Conservation (phyloP, 495 filamentous ascomycete species). For the Pyrenula aspistea region DNA sequence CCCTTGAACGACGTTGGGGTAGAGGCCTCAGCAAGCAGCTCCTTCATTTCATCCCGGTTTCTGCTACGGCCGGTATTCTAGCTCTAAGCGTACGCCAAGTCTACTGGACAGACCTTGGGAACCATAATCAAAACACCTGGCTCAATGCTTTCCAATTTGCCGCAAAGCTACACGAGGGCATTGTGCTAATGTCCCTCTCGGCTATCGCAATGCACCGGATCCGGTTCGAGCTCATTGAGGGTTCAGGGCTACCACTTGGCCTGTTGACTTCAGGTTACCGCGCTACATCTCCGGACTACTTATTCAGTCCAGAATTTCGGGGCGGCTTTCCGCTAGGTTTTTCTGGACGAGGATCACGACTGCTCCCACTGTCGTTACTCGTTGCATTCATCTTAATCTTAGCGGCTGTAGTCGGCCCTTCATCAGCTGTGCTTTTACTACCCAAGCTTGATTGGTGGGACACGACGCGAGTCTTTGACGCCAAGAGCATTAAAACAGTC, state of each 20-base stretch:
- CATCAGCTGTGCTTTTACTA: background rate
- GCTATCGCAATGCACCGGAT: background rate
- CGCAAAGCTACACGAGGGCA: background rate
- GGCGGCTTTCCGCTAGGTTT: background rate
- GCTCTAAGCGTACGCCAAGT: background rate
- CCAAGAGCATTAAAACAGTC: too few species aligned
- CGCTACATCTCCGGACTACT: background rate
- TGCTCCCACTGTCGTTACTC: background rate
- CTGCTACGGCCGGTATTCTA: background rate
- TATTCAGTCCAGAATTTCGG: background rate
- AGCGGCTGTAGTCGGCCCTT: background rate
- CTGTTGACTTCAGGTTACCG: background rate
- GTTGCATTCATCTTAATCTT: background rate
- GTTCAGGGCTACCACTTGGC: background rate
- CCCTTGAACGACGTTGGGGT: too few species aligned
- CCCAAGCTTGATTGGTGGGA: background rate
- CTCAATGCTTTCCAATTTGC: background rate
- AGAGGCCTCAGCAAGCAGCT: too few species aligned
- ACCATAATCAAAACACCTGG: background rate
- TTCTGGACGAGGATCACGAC: too few species aligned
- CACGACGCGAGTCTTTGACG: too few species aligned
- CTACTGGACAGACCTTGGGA: background rate
- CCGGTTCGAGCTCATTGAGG: background rate
- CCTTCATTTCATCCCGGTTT: too few species aligned
- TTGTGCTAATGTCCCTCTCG: background rate